Base-by-base conservation (phyloP, 495 filamentous ascomycete species). In the Penicillium egyptiacum region DNA sequence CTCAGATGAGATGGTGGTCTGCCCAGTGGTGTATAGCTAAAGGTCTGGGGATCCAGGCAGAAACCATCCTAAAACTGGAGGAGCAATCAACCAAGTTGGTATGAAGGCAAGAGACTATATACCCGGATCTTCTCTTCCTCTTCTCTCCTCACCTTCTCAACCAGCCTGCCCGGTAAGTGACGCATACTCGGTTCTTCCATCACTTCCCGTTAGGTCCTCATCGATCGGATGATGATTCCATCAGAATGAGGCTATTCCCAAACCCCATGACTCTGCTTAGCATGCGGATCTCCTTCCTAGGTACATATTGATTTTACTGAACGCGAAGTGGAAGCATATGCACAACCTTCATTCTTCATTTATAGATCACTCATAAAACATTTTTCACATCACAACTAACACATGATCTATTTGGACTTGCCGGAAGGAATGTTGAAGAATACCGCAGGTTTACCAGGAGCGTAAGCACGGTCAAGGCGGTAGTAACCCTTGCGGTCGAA, bases 401-500 rank as follows among this genome's bases (percentile, higher is more conserved):
- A 59, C 19, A 23, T 5, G 9, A 25, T 64, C 43, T 72, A 75
- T 73, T 72, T 76, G 12, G 62, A 47, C 78, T 88, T 88, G 19
- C 87, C 87, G 1, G 89, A 91, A 3, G 89, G 89, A 62, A 93
- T 92, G 67, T 78, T 81, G 76, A 92, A 92, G 59, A 92, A 75
- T 23, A 92, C 83, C n/a, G 88, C 82, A 53, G 84, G 81, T 68
- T 80, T 79, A 51, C 81, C 85, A 56, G 82, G 69, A 44, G 78
- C 75, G 53, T 78, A 81, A 10, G 83, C 70, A 48, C 71, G 74
- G 71, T 96, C 92, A 20, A 92, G 79, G 23, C 91, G 79, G 76
- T 90, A 96, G 76, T 88, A 97, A 12, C 92, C 92, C 71, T 91
- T 92, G 42, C 92, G 82, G 81, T 97, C 92, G 59, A 97, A 91